Base-by-base conservation (phyloP, 1,284 basidiomycete genomes). In the Vanrija humicola region DNA sequence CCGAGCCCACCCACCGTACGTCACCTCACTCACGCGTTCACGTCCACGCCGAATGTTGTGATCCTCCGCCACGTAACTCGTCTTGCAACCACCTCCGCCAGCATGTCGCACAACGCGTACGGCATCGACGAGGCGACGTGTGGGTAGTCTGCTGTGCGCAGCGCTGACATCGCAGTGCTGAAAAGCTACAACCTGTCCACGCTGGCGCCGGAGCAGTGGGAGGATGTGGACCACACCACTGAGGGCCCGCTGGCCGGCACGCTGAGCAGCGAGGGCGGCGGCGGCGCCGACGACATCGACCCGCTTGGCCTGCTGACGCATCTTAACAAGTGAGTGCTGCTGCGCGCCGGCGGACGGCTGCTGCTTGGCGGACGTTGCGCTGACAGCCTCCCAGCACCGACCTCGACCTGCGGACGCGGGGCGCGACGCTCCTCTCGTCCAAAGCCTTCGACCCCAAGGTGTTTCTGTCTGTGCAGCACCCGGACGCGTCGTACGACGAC, bases 391-490 rank as follows among this genome's bases (percentile, higher is more conserved):
- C 50, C 28, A 74, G 71, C 6, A 52, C 63, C 26, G 64, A 65
- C 8, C 50, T 75, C 18, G 74, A 76, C 57, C 60, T 76, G 23
- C 65, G 68, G 51, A 75, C 73, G 42, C 68, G 87, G 78, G 84
- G 88, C 6, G 79, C 88, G 6, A 86, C 93, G 55, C 80, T 89
- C 43, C 83, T 94, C 9, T 86, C 87, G 2, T 95, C 91, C 48
- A 99, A 98, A 76, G 84, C 89, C 1, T 99, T 99, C 77, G 91
- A 98, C 70, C 90, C 96, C 15, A 98, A 97, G 71, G 82, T 84
- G 0, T 99, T 97, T 73, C 82, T 99, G 26, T 89, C 90, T 7
- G 85, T 85, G 3, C 86, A 95, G 15, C 93, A 99, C 69, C 96
- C 96, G 2, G 91, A 97, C 69, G 96, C 95, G 10, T 92, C 91